Evolutionary conservation across 805 yeast genomes (phyloP), one percentile per base, ranked within the genome.

Genomic region (Wickerhamomyces queroliae): DNA sequence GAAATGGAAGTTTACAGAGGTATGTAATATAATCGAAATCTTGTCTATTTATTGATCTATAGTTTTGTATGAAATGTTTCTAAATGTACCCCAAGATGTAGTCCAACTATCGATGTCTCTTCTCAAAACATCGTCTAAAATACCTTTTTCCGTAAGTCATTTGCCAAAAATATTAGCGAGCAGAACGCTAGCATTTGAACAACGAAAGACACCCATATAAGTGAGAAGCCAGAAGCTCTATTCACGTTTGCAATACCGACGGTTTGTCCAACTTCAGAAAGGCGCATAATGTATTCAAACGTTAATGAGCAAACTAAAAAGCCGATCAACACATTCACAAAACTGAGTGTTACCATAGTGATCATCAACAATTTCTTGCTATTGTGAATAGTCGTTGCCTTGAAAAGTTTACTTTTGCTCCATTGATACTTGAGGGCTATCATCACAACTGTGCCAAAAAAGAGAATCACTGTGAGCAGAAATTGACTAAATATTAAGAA

Each of bases 161-260:
- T 49, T 2, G 56, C 52, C 25, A 53, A 31, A 31, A 34, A 45
- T 7, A 56, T 41, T 4, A 47, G 40, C 5, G 44, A 16, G 1
- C 27, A 26, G 9, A 40, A n/a, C 6, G 29, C 39, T 2, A 31
- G 9, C 5, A 37, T 2, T 28, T 53, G 53, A 1, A 39, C 8
- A 8, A 34, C 27, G n/a, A 53, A 47, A 5, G 50, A 41, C 2
- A 37, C 22, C 53, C 56, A 51, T 19, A 50, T 46, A 9, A 54
- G 25, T 1, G 24, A 12, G 27, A 45, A 53, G 2, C 60, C 60
- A 2, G 20, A 12, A 8, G 47, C 53, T 21, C 41, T 33, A 10
- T 37, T 37, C 3, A 53, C 55, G 20, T 46, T 44, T 1, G 58
- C 61, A 21, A 58, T 51, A 2, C 60, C 62, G 10, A 48, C 38